Percentiles rank a stretch among this genome's conserved stretches.
These are phyloP conservation scores for Chrysoporthe deuterocubensis DNA, from an alignment of 2,329 filamentous ascomycete genomes.

Conservation along the genomic window DNA sequence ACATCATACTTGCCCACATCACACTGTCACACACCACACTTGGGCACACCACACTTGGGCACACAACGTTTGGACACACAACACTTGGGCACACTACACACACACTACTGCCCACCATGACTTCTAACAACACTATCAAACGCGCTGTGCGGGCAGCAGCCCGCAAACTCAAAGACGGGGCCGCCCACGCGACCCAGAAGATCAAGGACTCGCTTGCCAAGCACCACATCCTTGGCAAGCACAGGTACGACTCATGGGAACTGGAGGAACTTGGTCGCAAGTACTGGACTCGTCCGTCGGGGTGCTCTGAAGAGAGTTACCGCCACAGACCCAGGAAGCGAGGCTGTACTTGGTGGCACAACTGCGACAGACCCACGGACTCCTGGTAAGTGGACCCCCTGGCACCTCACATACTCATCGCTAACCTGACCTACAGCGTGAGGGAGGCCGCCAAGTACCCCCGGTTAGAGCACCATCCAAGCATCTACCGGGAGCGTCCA, in stretches of 20 bases:
- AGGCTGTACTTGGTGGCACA: conserved; percentile 1
- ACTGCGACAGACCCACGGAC: not conserved
- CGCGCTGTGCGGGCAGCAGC: not conserved
- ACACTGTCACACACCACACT: not conserved
- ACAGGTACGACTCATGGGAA: not conserved
- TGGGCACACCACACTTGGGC: too few relatives aligned
- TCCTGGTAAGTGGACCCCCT: not conserved
- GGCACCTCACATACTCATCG: not conserved
- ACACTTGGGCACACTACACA: not conserved
- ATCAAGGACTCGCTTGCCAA: not conserved
- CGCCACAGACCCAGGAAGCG: not conserved
- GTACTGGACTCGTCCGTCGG: not conserved
- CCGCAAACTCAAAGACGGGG: not conserved
- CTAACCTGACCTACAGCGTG: not conserved
- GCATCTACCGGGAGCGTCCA: not conserved
- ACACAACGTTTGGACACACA: too few relatives aligned
- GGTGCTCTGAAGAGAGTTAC: not conserved
- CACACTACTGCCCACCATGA: not conserved
- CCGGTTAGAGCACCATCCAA: not conserved
- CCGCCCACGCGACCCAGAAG: not conserved
- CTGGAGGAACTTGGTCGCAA: not conserved
- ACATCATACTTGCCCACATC: not conserved
- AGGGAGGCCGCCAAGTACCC: not conserved
- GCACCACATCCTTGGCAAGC: not conserved
- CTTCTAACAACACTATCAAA: not conserved